These are phyloP conservation scores for Peronosclerospora sorghi DNA, from an alignment of 352 stramenopile species.

Conservation along the genomic window DNA sequence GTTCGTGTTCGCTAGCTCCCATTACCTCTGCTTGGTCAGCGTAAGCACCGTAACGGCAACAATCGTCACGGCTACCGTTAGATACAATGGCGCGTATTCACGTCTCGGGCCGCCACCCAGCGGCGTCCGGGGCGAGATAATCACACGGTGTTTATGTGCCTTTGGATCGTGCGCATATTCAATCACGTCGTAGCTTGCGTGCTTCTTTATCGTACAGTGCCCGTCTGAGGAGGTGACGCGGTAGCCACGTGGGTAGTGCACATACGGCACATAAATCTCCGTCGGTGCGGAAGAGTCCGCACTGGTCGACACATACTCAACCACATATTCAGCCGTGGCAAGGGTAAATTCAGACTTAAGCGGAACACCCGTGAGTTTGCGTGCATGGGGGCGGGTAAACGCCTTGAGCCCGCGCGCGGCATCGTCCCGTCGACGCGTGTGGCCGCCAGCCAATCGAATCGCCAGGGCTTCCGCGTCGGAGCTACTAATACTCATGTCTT, in stretches of 20 bases:
- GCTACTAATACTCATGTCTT: slow-evolving; percentile 66
- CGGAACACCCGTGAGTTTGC: slow-evolving; percentile 51
- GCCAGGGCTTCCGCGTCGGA: slow-evolving; percentile 12
- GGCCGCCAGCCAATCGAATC: slow-evolving; percentile 11
- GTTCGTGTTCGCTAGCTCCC: too few relatives aligned
- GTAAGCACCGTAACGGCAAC: too few relatives aligned
- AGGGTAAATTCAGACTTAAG: slow-evolving; percentile 55
- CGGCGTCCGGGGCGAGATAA: too few relatives aligned
- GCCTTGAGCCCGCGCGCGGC: slow-evolving; percentile 38
- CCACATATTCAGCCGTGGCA: slow-evolving; percentile 35
- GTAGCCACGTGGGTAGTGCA: slow-evolving; percentile 64
- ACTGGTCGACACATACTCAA: slow-evolving; percentile 34
- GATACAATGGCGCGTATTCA: too few relatives aligned
- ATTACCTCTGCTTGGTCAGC: too few relatives aligned
- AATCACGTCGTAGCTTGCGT: slow-evolving; percentile 54
- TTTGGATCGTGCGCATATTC: slow-evolving; percentile 41
- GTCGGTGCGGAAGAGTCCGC: slow-evolving; percentile 20
- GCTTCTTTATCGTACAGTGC: slow-evolving; percentile 26
- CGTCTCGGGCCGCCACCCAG: too few relatives aligned
- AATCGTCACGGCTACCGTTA: too few relatives aligned
- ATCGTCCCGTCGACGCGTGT: too few relatives aligned
- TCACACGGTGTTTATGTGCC: too few relatives aligned
- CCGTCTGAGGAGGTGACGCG: slow-evolving; percentile 46
- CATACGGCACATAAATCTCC: slow-evolving; percentile 62
- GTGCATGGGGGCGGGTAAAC: slow-evolving; percentile 56